Evolutionary conservation across 2,329 filamentous ascomycete genomes (phyloP).

Genomic region (Sarocladiaceae sp.): DNA sequence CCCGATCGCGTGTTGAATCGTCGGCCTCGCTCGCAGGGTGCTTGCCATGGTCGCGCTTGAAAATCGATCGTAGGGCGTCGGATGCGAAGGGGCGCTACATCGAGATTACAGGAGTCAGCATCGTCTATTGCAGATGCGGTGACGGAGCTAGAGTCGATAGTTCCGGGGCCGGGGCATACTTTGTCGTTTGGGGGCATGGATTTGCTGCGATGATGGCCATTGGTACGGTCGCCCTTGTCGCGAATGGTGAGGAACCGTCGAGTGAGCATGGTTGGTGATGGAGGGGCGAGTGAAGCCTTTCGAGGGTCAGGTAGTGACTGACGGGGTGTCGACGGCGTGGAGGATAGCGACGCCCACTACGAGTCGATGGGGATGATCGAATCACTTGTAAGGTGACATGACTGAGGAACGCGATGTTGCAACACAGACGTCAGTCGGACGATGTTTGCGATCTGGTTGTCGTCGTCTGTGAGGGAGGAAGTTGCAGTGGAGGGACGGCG

Average conservation of each 20-base stretch:
- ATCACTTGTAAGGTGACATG: background rate
- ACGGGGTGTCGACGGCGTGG: background rate
- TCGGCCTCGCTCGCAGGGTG: background rate
- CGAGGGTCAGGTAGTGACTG: too few relatives aligned
- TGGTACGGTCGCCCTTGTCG: slow-evolving; percentile 2
- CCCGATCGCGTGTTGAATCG: background rate
- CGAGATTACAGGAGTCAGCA: too few relatives aligned
- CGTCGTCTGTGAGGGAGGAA: background rate
- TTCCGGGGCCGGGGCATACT: too few relatives aligned
- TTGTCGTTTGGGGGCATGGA: slow-evolving; percentile 1
- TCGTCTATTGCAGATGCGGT: too few relatives aligned
- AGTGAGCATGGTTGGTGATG: background rate
- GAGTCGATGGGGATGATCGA: background rate
- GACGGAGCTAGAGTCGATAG: too few relatives aligned
- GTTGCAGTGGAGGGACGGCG: too few relatives aligned
- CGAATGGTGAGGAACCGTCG: slow-evolving; percentile 6
- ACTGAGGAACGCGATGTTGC: background rate
- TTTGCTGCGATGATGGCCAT: slow-evolving; percentile 1
- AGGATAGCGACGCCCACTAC: background rate
- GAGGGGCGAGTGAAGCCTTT: too few relatives aligned
- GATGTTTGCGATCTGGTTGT: background rate
- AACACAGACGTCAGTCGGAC: background rate
- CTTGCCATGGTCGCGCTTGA: slow-evolving; percentile 7
- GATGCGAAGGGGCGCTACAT: slow-evolving; percentile 6
- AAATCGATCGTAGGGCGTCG: slow-evolving; percentile 1